phyloP scores from a whole-genome alignment of 1,284 basidiomycete genomes.

The Trichosporon sp. region DNA sequence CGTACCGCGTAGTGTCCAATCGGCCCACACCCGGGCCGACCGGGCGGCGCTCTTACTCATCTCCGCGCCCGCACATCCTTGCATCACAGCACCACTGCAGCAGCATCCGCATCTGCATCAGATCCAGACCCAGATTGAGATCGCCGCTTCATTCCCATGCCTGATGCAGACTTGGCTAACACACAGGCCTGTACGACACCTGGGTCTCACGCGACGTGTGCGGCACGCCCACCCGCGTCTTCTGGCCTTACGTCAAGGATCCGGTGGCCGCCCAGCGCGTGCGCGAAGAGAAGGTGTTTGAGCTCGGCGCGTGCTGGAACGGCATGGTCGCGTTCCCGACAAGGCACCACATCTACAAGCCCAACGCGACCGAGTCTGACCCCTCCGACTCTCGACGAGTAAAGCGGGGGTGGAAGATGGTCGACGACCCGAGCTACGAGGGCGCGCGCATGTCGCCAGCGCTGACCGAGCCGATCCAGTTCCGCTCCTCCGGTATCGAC shows the following conservation, averaged over 20 bases:
- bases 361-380: constrained; percentile 28
- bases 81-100: no score
- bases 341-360: constrained; percentile 50
- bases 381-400: not conserved
- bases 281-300: constrained; percentile 50
- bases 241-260: constrained; percentile 57
- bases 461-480: constrained; percentile 49
- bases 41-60: not conserved
- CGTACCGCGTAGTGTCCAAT: not conserved
- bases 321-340: constrained; percentile 52
- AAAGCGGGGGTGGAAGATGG: constrained; percentile 38
- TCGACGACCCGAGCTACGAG: constrained; percentile 36
- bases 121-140: no score
- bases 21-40: not conserved
- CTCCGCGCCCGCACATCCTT: no score
- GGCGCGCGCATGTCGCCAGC: constrained; percentile 38
- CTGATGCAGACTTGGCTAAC: not conserved
- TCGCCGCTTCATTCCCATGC: no score
- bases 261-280: constrained; percentile 42
- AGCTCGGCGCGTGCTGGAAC: constrained; percentile 54
- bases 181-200: constrained; percentile 49
- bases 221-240: constrained; percentile 48
- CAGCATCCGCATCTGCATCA: no score
- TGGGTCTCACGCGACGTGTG: constrained; percentile 52
- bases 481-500: constrained; percentile 49